Percentiles rank a stretch among this genome's conserved stretches.
phyloP scores from a whole-genome alignment of 768 basidiomycete genomes.

The Boletus vinaceobasis region DNA sequence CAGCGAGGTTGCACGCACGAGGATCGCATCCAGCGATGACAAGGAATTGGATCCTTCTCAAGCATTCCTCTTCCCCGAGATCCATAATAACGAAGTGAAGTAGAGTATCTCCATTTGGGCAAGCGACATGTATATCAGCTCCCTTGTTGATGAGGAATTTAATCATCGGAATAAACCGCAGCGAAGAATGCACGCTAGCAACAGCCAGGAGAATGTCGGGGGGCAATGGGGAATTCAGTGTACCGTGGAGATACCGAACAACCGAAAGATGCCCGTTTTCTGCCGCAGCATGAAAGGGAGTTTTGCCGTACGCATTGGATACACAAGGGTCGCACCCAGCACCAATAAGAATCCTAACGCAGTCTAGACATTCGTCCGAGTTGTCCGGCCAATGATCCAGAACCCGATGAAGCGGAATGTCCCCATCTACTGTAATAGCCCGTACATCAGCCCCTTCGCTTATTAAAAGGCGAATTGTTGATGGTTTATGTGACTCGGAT shows the following conservation, averaged over 20 bases:
- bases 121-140: not conserved
- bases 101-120: not conserved
- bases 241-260: not conserved
- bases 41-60: not conserved
- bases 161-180: not conserved
- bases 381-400: not conserved
- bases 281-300: not conserved
- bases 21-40: not conserved
- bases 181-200: too few species aligned
- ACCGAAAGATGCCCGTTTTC: too few species aligned
- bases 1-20: not conserved
- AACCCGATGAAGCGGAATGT: not conserved
- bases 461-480: not conserved
- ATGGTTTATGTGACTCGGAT: too few species aligned
- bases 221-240: not conserved
- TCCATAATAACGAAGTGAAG: not conserved
- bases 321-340: not conserved
- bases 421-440: not conserved
- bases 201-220: not conserved
- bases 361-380: not conserved
- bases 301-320: not conserved
- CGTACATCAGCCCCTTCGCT: not conserved
- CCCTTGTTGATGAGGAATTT: not conserved
- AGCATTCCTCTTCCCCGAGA: not conserved
- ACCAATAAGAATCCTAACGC: not conserved